Base-by-base conservation (phyloP, 306 rosid genomes). In the Argentina anserina region DNA sequence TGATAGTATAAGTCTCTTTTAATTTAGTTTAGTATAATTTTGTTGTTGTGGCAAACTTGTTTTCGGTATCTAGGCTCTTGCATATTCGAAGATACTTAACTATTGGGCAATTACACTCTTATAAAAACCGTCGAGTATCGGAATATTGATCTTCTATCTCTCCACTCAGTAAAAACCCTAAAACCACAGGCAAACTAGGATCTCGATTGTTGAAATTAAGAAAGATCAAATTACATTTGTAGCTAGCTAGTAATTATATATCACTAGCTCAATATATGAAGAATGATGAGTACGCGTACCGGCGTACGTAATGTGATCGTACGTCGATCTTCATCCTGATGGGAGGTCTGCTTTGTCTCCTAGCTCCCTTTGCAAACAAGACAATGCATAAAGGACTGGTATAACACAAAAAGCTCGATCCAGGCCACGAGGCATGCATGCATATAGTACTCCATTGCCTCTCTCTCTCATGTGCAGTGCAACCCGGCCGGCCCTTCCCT, bases 341-440 rank as follows among this genome's bases (percentile, higher is more conserved):
- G 69, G 18, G 61, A 26, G 75, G 80, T 80, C 69, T 71, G 80
- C 61, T 82, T 11, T 76, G 73, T 78, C 84, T 72, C 76, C 53
- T 78, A n/a, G n/a, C n/a, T 79, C 69, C 60, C 39, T 68, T 67
- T 71, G 78, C 47, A 70, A 67, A 58, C 34, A 76, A 78, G 76
- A 78, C 87, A 81, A 59, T 21, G 39, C 45, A 58, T 55, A 50
- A 49, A 55, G 61, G 31, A 33, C 69, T 74, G 39, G 72, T 41
- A 36, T 8, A 5, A 47, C 76, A 59, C 74, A 76, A 70, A 83
- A 83, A 73, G n/a, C 36, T 28, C 37, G n/a, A n/a, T n/a, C n/a
- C n/a, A n/a, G n/a, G n/a, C n/a, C n/a, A n/a, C n/a, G 63, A 58
- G 7, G 63, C 61, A 25, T 55, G 61, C 37, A 58, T 25, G 37